phyloP scores from a whole-genome alignment of 169 alveolate species.

The Toxoplasma gondii region DNA sequence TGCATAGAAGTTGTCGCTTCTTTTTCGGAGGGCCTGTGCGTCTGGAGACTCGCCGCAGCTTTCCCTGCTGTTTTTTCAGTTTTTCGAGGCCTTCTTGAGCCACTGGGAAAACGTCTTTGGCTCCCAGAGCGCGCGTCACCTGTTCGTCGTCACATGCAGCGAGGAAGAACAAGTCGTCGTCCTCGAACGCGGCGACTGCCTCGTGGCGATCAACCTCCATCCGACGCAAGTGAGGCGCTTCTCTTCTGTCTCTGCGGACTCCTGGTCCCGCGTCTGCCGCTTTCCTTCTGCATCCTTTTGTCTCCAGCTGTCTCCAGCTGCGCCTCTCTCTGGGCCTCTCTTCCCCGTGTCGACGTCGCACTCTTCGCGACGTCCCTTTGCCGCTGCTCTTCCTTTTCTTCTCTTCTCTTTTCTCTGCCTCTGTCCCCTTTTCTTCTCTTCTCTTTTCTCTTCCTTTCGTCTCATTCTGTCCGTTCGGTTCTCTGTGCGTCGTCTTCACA shows the following conservation, averaged over 20 bases:
- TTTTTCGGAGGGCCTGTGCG: neutral
- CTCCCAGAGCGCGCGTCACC: conserved; percentile 79
- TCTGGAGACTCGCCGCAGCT: too few species aligned
- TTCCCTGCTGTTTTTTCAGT: conserved; percentile 46
- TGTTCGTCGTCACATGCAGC: conserved; percentile 84
- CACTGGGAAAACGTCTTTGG: conserved; percentile 79
- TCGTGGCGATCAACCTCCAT: conserved; percentile 91
- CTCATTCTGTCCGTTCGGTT: neutral
- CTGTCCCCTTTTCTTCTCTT: neutral
- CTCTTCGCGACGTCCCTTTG: neutral
- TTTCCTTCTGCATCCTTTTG: too few species aligned
- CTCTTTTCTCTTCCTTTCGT: neutral
- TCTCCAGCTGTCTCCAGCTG: too few species aligned
- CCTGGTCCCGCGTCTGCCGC: too few species aligned
- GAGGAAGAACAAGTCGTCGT: conserved; percentile 88
- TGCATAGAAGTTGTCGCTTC: neutral
- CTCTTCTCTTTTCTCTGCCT: neutral
- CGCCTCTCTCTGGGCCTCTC: neutral
- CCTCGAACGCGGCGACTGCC: conserved; percentile 87
- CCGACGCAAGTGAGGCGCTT: conserved; percentile 65
- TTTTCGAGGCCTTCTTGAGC: conserved; percentile 86
- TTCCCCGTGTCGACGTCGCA: neutral
- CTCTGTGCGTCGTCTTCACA: neutral
- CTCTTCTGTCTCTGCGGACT: neutral
- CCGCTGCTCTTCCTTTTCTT: neutral